Evolutionary conservation across 805 yeast genomes (phyloP), one percentile per base, ranked within the genome.

Genomic region (Saturnispora silvae): DNA sequence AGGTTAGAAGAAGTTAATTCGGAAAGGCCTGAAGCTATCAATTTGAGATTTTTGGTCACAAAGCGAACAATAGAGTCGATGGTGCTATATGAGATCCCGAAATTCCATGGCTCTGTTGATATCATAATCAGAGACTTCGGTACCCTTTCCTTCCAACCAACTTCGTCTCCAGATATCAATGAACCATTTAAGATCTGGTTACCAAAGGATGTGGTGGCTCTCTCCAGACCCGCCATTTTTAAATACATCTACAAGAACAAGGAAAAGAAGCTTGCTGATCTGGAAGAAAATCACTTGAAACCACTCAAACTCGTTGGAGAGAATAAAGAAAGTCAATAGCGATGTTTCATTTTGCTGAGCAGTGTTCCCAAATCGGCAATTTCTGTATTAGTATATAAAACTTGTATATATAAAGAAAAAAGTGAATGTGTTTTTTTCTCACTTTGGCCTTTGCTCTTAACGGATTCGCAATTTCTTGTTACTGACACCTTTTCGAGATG

Each of bases 51-150:
- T 38, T 20, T 39, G 2, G 49, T 57, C 4, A 42, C 40, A 4
- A 33, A 38, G 2, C 43, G 42, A 38, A 62, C 64, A 22, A 50
- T 48, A 27, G 46, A 52, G 1, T 50, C 59, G 2, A 49, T 65
- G 44, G 56, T 51, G 1, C 57, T 73, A 40, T 77, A 67, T 43
- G 61, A 70, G 2, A 62, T 81, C 3, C 89, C 92, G 0, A 82
- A 84, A n/a, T 81, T 81, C 46, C 61, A 57, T 41, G 89, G 89
- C 0, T 52, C 70, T 4, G 58, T 81, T 8, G 94, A 81, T 47
- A 48, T 81, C 20, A 79, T 81, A 2, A 46, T 81, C 8, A 72
- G 71, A 36, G 75, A 75, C 42, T 51, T 76, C n/a, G 92, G 92
- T 0, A 76, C 67, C 46, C 43, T 81, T 2, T 68, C 73, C 26